Base-by-base conservation (phyloP, 768 basidiomycete species). In the Leucosporidium yakuticum region DNA sequence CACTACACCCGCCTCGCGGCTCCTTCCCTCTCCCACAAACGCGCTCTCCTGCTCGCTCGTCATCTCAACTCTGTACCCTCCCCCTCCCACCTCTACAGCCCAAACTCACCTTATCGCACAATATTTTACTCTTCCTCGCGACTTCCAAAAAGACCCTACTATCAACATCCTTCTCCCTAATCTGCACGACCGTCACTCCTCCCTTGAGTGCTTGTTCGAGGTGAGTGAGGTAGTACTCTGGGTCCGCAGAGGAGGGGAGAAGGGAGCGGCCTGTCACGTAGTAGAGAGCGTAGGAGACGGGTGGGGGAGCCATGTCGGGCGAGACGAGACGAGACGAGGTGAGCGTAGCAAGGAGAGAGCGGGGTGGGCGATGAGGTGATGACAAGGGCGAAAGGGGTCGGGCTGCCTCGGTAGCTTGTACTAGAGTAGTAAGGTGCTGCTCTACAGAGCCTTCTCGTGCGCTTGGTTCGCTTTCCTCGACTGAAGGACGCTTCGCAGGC, bases 131-230 rank as follows among this genome's bases (percentile, higher is more conserved):
- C 71, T 82, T 80, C 56, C 76, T 76, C 0, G 92, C 92, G 65
- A 94, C 82, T 65, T 85, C 81, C 64, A 91, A 83, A 75, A 95
- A 93, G 89, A 92, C 89, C 29, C 83, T 83, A 0, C 91, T 94
- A 69, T 93, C 91, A 0, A 83, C 79, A 17, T 84, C 78, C 78
- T 97, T 97, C 79, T 97, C 94, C 48, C 73, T 20, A 53, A 69
- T 39, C 57, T 96, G 94, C 7, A 96, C 90, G 57, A 94, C 76
- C 2, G 91, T 92, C 1, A 95, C 91, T 4, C 92, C 93, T 15
- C 93, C 93, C 76, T 85, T 80, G 21, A 95, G 80, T 3, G 91
- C 90, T 80, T 89, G 84, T 83, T 90, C 88, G 67, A 95, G 81
- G 44, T 83, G 86, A 74, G 87, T 81, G 54, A 84, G 81, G 80